A percentile compares a stretch with the other conserved stretches of the same genome.
Conservation (phyloP, 192 early-diverging fungal genomes). For the Geranomyces variabilis region DNA sequence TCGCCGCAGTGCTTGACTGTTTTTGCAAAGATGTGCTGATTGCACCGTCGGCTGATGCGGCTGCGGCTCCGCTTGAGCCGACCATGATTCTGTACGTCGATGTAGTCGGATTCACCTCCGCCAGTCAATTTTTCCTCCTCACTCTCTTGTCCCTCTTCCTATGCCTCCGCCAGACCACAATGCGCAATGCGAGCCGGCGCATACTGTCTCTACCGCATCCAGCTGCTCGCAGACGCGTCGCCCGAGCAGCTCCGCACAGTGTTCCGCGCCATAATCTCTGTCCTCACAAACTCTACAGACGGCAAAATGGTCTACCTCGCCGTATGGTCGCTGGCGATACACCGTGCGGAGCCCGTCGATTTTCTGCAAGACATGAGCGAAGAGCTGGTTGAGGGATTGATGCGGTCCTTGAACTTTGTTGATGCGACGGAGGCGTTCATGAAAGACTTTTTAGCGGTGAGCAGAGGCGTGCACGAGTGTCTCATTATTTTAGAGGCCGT, state of each 20-base stretch:
- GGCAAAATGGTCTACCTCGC: slow-evolving; percentile 13
- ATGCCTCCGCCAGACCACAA: neutral
- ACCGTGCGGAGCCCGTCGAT: neutral
- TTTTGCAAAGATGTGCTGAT: too few relatives aligned
- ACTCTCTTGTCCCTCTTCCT: too few relatives aligned
- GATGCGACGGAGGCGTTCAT: neutral
- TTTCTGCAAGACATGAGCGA: neutral
- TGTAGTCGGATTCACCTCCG: too few relatives aligned
- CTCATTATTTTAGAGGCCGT: too few relatives aligned
- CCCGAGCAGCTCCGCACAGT: neutral
- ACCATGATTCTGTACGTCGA: too few relatives aligned
- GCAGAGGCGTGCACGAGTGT: neutral
- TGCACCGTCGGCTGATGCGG: too few relatives aligned
- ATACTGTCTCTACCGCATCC: slow-evolving; percentile 9
- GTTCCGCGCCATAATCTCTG: neutral
- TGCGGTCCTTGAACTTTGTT: neutral
- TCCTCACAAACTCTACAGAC: neutral
- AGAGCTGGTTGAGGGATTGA: neutral
- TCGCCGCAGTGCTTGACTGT: too few relatives aligned
- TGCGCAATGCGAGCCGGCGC: neutral
- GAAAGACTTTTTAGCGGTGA: slow-evolving; percentile 7
- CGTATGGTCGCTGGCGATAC: slow-evolving; percentile 3
- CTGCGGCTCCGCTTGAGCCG: too few relatives aligned
- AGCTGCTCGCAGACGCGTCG: neutral
- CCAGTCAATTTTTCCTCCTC: too few relatives aligned